A percentile compares a stretch with the other conserved stretches of the same genome.
These are phyloP conservation scores for Millerozyma acaciae DNA, from an alignment of 805 yeast genomes.

Conservation along the genomic window DNA sequence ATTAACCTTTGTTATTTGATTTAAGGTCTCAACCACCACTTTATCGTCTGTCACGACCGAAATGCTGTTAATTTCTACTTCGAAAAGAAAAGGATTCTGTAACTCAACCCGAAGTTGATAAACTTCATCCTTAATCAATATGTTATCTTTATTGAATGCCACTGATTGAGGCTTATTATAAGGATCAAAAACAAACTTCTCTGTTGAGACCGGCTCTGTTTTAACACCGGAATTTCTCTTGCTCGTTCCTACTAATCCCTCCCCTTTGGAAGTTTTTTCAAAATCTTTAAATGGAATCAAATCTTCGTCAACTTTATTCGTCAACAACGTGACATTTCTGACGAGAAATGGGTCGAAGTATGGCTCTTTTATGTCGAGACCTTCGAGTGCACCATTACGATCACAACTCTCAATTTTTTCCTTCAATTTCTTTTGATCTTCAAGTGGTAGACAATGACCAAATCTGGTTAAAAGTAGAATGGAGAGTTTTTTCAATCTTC, in stretches of 20 bases:
- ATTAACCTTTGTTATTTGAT: constrained; percentile 2
- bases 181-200: constrained; percentile 49
- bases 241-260: constrained; percentile 7
- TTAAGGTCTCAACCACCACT: constrained; percentile 27
- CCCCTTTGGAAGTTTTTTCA: constrained; percentile 11
- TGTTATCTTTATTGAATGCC: constrained; percentile 46
- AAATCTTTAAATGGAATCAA: constrained; percentile 38
- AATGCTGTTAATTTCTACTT: constrained; percentile 54
- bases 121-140: constrained; percentile 45
- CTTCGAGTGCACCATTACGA: constrained; percentile 19
- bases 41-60: constrained; percentile 32
- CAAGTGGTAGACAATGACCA: constrained; percentile 47
- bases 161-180: constrained; percentile 17
- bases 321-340: constrained; percentile 42
- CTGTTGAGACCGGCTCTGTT: constrained; percentile 8
- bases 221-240: constrained; percentile 7
- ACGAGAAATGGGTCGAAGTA: constrained; percentile 78
- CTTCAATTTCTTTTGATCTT: constrained; percentile 52
- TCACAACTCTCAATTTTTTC: constrained; percentile 24
- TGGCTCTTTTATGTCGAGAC: constrained; percentile 22
- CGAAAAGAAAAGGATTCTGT: constrained; percentile 80
- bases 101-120: constrained; percentile 53
- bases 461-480: constrained; percentile 54
- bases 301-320: constrained; percentile 25
- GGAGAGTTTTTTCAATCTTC: constrained; percentile 40